phyloP scores from a whole-genome alignment of 2,329 filamentous ascomycete genomes.

The Aspergillus nomiae region DNA sequence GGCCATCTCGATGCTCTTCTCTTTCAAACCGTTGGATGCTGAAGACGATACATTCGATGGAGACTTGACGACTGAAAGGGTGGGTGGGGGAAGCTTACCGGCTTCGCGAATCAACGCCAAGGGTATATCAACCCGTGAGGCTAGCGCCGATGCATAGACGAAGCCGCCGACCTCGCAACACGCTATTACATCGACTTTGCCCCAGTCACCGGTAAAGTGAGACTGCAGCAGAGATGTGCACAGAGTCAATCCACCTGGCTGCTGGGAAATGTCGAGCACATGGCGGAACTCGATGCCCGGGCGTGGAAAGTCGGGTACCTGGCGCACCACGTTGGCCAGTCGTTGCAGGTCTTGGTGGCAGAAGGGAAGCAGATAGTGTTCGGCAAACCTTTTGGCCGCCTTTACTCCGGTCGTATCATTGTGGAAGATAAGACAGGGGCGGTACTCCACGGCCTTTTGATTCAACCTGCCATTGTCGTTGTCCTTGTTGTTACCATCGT shows the following conservation, averaged over 20 bases:
- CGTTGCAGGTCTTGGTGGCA: conserved; percentile 49
- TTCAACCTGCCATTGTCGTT: conserved; percentile 16
- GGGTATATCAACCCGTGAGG: conserved; percentile 42
- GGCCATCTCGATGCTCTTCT: conserved; percentile 54
- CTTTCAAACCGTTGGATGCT: conserved; percentile 18
- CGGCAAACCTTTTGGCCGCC: conserved; percentile 44
- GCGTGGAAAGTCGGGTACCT: conserved; percentile 54
- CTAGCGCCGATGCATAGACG: conserved; percentile 57
- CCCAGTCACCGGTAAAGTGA: conserved; percentile 53
- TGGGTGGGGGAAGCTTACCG: conserved; percentile 62
- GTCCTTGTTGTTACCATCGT: not conserved
- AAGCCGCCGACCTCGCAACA: conserved; percentile 62
- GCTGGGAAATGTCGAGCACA: conserved; percentile 58
- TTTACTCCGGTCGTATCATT: conserved; percentile 53
- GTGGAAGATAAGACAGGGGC: conserved; percentile 52
- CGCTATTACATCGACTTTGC: conserved; percentile 47
- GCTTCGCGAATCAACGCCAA: conserved; percentile 57
- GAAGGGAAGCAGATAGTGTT: conserved; percentile 48
- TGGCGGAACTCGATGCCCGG: conserved; percentile 59
- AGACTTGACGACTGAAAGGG: conserved; percentile 50
- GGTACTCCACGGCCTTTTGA: conserved; percentile 30
- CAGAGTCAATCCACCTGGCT: conserved; percentile 52
- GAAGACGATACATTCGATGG: conserved; percentile 58
- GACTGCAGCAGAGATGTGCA: conserved; percentile 54
- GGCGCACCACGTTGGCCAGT: conserved; percentile 54